A percentile compares a stretch with the other conserved stretches of the same genome.
Evolutionary conservation across 179 eudicot genomes (phyloP).

Genomic region (Sideroxylon spinosum): DNA sequence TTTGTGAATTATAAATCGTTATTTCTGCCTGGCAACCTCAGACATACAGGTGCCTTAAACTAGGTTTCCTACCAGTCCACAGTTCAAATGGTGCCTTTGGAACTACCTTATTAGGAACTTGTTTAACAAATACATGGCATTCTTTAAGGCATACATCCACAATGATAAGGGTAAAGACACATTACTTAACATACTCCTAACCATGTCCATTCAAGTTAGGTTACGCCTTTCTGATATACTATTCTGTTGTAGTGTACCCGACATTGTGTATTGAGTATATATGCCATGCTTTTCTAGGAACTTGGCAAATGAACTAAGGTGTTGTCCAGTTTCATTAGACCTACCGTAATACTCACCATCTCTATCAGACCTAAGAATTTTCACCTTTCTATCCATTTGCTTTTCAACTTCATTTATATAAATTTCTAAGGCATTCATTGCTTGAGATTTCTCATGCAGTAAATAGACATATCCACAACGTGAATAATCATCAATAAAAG

Average conservation of each 20-base stretch:
- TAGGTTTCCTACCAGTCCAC: constrained; percentile 16
- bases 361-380: too few relatives aligned
- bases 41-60: constrained; percentile 15
- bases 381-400: neutral
- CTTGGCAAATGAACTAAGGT: neutral
- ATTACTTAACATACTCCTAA: constrained; percentile 6
- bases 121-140: constrained; percentile 4
- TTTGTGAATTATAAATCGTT: neutral
- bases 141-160: constrained; percentile 13
- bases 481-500: constrained; percentile 2
- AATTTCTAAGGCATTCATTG: too few relatives aligned
- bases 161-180: neutral
- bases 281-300: too few relatives aligned
- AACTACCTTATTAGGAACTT: constrained; percentile 10
- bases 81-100: constrained; percentile 10
- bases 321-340: neutral
- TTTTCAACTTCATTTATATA: too few relatives aligned
- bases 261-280: too few relatives aligned
- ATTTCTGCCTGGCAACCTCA: constrained; percentile 8
- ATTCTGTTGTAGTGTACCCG: too few relatives aligned
- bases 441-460: too few relatives aligned
- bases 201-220: neutral
- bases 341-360: too few relatives aligned
- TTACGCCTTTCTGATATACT: neutral
- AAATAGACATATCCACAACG: neutral